Evolutionary conservation across 352 stramenopile species (phyloP).

Genomic region (Phytophthora quininea): DNA sequence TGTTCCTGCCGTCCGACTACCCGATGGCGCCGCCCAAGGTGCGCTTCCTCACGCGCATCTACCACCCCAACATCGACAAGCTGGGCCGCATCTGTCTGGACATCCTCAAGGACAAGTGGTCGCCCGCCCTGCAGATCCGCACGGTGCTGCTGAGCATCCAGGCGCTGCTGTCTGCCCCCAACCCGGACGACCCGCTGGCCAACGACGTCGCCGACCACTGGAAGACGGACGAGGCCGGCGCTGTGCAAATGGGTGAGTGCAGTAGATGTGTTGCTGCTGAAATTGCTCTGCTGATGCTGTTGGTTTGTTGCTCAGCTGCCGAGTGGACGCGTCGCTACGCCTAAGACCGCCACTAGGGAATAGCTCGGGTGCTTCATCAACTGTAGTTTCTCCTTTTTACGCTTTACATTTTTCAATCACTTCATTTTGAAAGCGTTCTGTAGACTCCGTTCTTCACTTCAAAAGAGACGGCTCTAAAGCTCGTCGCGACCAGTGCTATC

Average conservation of each 20-base stretch:
- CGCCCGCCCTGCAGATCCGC: slow-evolving; percentile 97
- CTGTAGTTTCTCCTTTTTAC: slow-evolving; percentile 34
- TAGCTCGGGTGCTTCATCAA: slow-evolving; percentile 17
- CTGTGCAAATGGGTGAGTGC: slow-evolving; percentile 79
- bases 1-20: slow-evolving; percentile 98
- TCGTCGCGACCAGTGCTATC: slow-evolving; percentile 3
- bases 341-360: slow-evolving; percentile 33
- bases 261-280: neutral
- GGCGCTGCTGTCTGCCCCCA: slow-evolving; percentile 94
- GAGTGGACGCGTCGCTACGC: slow-evolving; percentile 78
- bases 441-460: neutral
- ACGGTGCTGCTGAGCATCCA: slow-evolving; percentile 98
- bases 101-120: slow-evolving; percentile 99
- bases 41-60: neutral
- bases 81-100: slow-evolving; percentile 98
- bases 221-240: slow-evolving; percentile 95
- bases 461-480: neutral
- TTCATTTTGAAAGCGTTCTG: slow-evolving; percentile 21
- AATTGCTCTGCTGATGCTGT: slow-evolving; percentile 8
- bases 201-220: slow-evolving; percentile 98
- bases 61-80: slow-evolving; percentile 68
- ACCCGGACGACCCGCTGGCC: slow-evolving; percentile 97
- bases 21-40: slow-evolving; percentile 45
- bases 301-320: slow-evolving; percentile 35
- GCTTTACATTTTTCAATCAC: slow-evolving; percentile 30